A percentile compares a stretch with the other conserved stretches of the same genome.
These are phyloP conservation scores for Pleurotus giganteus DNA, from an alignment of 768 basidiomycete genomes.

Conservation along the genomic window DNA sequence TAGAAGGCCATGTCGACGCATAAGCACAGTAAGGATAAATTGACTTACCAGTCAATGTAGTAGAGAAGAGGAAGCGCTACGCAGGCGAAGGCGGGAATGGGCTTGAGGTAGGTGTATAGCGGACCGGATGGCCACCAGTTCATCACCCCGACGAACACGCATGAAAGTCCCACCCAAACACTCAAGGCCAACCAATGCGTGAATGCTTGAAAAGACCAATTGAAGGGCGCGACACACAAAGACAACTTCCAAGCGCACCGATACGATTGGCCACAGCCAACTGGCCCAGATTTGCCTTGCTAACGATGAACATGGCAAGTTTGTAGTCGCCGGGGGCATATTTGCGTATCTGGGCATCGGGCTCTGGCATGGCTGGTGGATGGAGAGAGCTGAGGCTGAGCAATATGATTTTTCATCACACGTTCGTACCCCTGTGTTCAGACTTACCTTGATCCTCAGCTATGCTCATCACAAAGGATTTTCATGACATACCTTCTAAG, in stretches of 20 bases:
- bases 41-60: slow-evolving; percentile 64
- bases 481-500: slow-evolving; percentile 73
- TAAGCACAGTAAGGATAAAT: not conserved
- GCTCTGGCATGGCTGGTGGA: slow-evolving; percentile 33
- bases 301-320: slow-evolving; percentile 59
- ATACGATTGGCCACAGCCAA: slow-evolving; percentile 65
- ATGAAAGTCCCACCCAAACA: slow-evolving; percentile 61
- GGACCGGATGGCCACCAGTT: slow-evolving; percentile 63
- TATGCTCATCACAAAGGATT: slow-evolving; percentile 84
- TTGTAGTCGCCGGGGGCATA: slow-evolving; percentile 54
- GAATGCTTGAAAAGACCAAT: slow-evolving; percentile 38
- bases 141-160: slow-evolving; percentile 56
- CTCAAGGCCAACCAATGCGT: slow-evolving; percentile 56
- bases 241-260: slow-evolving; percentile 32
- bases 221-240: not conserved
- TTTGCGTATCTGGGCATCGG: slow-evolving; percentile 51
- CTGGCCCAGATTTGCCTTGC: slow-evolving; percentile 63
- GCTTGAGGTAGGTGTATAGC: slow-evolving; percentile 47
- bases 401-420: not conserved
- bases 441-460: slow-evolving; percentile 14
- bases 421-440: no score
- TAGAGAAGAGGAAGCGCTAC: slow-evolving; percentile 64
- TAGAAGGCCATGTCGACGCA: slow-evolving; percentile 21
- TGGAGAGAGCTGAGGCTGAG: not conserved
- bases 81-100: slow-evolving; percentile 66